Conservation (phyloP, 169 alveolate species). For the Plasmodium knowlesi region DNA sequence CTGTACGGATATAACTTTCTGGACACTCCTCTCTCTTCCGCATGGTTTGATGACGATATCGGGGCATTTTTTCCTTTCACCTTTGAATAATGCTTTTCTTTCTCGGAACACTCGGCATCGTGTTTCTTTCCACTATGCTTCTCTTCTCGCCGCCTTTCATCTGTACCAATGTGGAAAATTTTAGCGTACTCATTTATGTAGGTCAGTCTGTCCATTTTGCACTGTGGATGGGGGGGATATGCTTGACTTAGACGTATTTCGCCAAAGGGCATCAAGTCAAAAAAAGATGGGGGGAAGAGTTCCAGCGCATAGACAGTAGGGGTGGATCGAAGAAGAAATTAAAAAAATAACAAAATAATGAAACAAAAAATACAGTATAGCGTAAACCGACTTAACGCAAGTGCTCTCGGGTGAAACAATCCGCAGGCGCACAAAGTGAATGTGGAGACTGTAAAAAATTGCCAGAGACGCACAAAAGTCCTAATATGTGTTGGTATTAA, state of each 20-base stretch:
- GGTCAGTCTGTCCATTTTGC: constrained; percentile 30
- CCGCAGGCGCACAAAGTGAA: neutral
- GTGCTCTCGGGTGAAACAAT: neutral
- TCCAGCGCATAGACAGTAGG: neutral
- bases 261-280: neutral
- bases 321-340: neutral
- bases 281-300: neutral
- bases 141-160: neutral
- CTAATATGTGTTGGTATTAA: neutral
- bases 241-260: neutral
- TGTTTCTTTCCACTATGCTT: neutral
- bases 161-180: neutral
- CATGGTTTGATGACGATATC: neutral
- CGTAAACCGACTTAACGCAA: neutral
- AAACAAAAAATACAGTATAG: neutral
- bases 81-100: constrained; percentile 11
- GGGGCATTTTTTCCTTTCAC: constrained; percentile 8
- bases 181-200: constrained; percentile 14
- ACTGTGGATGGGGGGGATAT: neutral
- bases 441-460: neutral
- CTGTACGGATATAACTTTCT: constrained; percentile 17
- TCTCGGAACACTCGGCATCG: neutral
- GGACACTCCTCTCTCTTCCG: constrained; percentile 6
- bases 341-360: neutral
- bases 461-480: neutral